These are phyloP conservation scores for Taiozyma sp. DNA, from an alignment of 1,139 yeast species.

Conservation along the genomic window DNA sequence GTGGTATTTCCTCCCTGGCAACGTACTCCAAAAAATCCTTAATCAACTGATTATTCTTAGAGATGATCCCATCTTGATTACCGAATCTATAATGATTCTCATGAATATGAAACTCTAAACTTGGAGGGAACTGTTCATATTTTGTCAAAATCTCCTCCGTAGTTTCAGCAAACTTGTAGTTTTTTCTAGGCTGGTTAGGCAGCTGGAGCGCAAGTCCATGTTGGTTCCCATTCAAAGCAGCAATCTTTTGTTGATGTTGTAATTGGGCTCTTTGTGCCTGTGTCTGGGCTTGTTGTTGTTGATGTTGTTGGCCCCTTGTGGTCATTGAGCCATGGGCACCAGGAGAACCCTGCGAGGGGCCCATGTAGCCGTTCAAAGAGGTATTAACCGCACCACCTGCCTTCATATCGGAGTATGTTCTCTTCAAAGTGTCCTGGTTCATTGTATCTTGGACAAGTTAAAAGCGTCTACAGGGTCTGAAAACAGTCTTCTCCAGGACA, in stretches of 20 bases:
- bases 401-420: slow-evolving; percentile 19
- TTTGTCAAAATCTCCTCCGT: slow-evolving; percentile 71
- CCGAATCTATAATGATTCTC: slow-evolving; percentile 71
- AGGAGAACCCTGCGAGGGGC: neutral
- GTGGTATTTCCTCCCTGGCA: slow-evolving; percentile 78
- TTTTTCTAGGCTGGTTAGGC: slow-evolving; percentile 34
- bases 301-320: slow-evolving; percentile 11
- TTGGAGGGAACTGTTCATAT: slow-evolving; percentile 73
- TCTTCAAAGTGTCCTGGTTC: slow-evolving; percentile 6
- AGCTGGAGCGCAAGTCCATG: slow-evolving; percentile 28
- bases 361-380: neutral
- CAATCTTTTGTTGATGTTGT: slow-evolving; percentile 36
- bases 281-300: slow-evolving; percentile 26
- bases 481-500: neutral
- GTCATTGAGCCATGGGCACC: slow-evolving; percentile 1
- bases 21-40: slow-evolving; percentile 76
- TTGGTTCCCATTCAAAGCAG: slow-evolving; percentile 37
- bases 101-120: slow-evolving; percentile 82
- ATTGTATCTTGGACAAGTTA: neutral
- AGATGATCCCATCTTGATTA: slow-evolving; percentile 68
- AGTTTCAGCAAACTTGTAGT: slow-evolving; percentile 63
- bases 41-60: slow-evolving; percentile 74
- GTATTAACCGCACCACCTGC: slow-evolving; percentile 1
- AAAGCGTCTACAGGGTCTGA: too few species aligned
- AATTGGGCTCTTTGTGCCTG: slow-evolving; percentile 33